Percentiles rank a stretch among this genome's conserved stretches.
Conservation (phyloP, 495 filamentous ascomycete species). For the Penicillium bialowiezense region DNA sequence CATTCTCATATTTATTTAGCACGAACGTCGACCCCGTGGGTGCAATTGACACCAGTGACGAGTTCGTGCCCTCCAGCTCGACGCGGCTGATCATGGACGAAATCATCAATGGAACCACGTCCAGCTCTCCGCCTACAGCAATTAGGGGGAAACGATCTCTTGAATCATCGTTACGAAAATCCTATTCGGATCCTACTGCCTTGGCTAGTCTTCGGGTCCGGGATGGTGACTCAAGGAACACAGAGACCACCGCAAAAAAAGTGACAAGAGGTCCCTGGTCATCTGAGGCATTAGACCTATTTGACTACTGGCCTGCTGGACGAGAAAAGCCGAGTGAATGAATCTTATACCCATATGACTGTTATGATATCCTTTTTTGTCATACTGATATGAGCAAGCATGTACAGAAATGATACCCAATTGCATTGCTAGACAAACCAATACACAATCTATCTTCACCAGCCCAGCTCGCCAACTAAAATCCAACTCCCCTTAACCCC, state of each 20-base stretch:
- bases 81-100: slow-evolving; percentile 35
- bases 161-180: slow-evolving; percentile 33
- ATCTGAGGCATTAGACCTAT: slow-evolving; percentile 56
- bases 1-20: slow-evolving; percentile 22
- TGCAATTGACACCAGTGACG: slow-evolving; percentile 11
- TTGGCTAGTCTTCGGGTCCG: slow-evolving; percentile 14
- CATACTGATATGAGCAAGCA: too few species aligned
- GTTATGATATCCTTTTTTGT: too few species aligned
- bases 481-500: slow-evolving; percentile 3
- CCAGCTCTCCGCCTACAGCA: slow-evolving; percentile 2
- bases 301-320: slow-evolving; percentile 52
- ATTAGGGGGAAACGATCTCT: slow-evolving; percentile 8
- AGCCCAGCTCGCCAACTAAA: too few species aligned
- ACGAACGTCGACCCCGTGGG: not conserved
- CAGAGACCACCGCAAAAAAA: too few species aligned
- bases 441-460: not conserved
- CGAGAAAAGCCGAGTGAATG: slow-evolving; percentile 31
- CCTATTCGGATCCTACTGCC: slow-evolving; percentile 34
- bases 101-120: slow-evolving; percentile 14
- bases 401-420: slow-evolving; percentile 19
- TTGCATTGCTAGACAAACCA: not conserved
- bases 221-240: slow-evolving; percentile 22
- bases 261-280: slow-evolving; percentile 60
- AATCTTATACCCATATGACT: not conserved
- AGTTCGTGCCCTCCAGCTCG: slow-evolving; percentile 29